These are phyloP conservation scores for Debaryomyces tyrocola DNA, from an alignment of 805 yeast species.

Conservation along the genomic window DNA sequence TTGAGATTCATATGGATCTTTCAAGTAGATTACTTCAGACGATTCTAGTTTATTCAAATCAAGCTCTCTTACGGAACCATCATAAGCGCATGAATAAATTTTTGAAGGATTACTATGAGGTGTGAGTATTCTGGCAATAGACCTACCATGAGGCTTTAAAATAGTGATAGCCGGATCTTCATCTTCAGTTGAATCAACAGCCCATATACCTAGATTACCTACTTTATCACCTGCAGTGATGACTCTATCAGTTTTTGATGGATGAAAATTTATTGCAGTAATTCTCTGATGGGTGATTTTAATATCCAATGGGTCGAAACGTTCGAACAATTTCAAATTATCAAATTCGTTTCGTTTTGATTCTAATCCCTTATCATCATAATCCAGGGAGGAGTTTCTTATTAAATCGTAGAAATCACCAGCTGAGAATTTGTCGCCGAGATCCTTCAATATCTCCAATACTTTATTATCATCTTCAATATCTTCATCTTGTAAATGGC, in stretches of 20 bases:
- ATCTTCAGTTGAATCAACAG: slow-evolving; percentile 50
- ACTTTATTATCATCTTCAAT: slow-evolving; percentile 25
- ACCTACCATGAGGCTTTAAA: slow-evolving; percentile 73
- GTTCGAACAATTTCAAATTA: slow-evolving; percentile 49
- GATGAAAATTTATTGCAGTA: slow-evolving; percentile 76
- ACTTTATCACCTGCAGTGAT: slow-evolving; percentile 84
- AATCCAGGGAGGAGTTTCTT: slow-evolving; percentile 20
- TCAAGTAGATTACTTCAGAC: slow-evolving; percentile 44
- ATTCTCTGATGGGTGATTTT: slow-evolving; percentile 72
- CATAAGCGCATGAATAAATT: slow-evolving; percentile 76
- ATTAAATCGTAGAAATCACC: slow-evolving; percentile 70
- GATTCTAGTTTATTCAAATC: slow-evolving; percentile 65
- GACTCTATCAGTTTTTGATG: slow-evolving; percentile 58
- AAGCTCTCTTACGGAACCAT: slow-evolving; percentile 76
- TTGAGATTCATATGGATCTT: slow-evolving; percentile 52
- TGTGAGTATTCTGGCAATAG: slow-evolving; percentile 64
- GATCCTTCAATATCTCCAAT: slow-evolving; percentile 29
- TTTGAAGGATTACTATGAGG: slow-evolving; percentile 50
- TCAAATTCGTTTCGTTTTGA: slow-evolving; percentile 55
- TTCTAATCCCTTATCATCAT: slow-evolving; percentile 42
- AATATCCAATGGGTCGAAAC: slow-evolving; percentile 67
- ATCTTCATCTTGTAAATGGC: slow-evolving; percentile 7
- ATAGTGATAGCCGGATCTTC: slow-evolving; percentile 54
- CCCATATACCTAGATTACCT: slow-evolving; percentile 91
- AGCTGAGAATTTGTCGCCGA: slow-evolving; percentile 58